A percentile compares a stretch with the other conserved stretches of the same genome.
phyloP scores from a whole-genome alignment of 805 yeast species.

The Nakazawaea anatomiae region DNA sequence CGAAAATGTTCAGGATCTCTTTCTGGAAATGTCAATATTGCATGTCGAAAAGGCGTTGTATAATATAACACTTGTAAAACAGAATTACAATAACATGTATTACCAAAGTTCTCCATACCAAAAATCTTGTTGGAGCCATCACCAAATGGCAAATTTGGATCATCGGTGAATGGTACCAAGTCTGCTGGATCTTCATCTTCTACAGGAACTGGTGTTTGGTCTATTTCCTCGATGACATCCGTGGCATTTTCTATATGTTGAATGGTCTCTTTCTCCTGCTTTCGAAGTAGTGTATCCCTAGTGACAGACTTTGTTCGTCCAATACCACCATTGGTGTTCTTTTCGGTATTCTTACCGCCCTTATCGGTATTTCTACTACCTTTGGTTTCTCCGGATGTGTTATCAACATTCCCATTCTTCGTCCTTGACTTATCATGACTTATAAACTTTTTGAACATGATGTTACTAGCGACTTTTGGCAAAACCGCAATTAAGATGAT shows the following conservation, averaged over 20 bases:
- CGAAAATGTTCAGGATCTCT: constrained; percentile 25
- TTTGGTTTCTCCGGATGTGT: not conserved
- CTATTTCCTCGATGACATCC: not conserved
- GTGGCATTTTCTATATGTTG: constrained; percentile 9
- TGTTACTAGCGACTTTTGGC: not conserved
- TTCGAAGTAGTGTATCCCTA: not conserved
- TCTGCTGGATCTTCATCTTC: constrained; percentile 20
- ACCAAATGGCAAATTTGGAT: constrained; percentile 43
- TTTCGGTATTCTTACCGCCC: not conserved
- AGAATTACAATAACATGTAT: constrained; percentile 93
- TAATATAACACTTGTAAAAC: constrained; percentile 84
- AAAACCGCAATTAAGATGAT: too few relatives aligned
- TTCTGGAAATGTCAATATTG: constrained; percentile 43
- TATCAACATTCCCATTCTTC: not conserved
- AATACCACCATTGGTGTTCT: not conserved
- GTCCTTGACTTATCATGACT: constrained; percentile 5
- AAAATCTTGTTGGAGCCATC: constrained; percentile 65
- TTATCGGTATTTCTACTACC: not conserved
- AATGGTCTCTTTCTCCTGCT: constrained; percentile 8
- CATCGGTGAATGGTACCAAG: constrained; percentile 15
- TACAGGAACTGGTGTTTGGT: not conserved
- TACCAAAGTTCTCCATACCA: constrained; percentile 83
- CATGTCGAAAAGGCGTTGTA: constrained; percentile 60
- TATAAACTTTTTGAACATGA: constrained; percentile 9
- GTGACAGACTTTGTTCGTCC: not conserved